These are phyloP conservation scores for Pseudogymnoascus sp. DNA, from an alignment of 2,329 filamentous ascomycete genomes.

Conservation along the genomic window DNA sequence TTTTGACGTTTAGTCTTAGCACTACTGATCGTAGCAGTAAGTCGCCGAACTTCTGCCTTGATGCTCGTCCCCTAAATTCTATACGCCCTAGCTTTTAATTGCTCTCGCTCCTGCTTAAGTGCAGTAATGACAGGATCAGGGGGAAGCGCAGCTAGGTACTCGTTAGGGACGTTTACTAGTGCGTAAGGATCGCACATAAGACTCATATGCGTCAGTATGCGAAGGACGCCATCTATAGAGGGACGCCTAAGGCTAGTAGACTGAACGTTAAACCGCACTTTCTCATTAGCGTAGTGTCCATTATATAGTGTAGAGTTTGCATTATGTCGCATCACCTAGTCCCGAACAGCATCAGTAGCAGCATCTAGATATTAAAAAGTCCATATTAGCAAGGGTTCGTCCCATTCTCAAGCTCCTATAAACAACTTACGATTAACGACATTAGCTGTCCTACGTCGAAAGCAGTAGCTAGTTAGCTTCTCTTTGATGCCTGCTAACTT, in stretches of 20 bases:
- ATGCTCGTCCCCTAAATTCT: conserved; percentile 9
- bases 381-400: too few relatives aligned
- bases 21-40: conserved; percentile 5
- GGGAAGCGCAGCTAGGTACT: conserved; percentile 1
- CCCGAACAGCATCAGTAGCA: too few relatives aligned
- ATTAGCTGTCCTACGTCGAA: too few relatives aligned
- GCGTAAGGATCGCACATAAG: conserved; percentile 11
- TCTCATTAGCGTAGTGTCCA: conserved; percentile 12
- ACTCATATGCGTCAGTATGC: conserved; percentile 11
- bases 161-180: neutral
- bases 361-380: too few relatives aligned
- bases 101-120: conserved; percentile 8
- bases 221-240: conserved; percentile 8
- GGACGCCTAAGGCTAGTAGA: conserved; percentile 17
- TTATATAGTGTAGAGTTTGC: neutral
- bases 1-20: conserved; percentile 8
- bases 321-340: too few relatives aligned
- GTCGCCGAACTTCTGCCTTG: conserved; percentile 10
- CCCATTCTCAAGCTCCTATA: too few relatives aligned
- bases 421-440: too few relatives aligned
- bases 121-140: conserved; percentile 1
- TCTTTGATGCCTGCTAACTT: too few relatives aligned
- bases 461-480: too few relatives aligned
- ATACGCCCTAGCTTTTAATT: conserved; percentile 10
- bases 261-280: conserved; percentile 17